Evolutionary conservation across 352 stramenopile genomes (phyloP), one percentile per base, ranked within the genome.

Genomic region (Phytophthora chlamydospora): DNA sequence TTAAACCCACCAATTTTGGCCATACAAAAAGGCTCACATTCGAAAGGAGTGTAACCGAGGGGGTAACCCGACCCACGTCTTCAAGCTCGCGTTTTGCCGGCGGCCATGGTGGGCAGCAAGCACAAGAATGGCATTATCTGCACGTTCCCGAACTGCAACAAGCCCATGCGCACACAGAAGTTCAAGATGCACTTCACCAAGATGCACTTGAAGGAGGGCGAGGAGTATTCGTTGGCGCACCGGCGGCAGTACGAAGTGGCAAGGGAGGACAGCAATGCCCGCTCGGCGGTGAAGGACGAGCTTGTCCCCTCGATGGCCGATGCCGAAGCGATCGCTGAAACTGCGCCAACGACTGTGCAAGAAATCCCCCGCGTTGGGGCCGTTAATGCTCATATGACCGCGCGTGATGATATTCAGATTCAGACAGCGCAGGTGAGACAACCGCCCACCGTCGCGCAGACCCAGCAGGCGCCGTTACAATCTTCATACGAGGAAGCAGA

Each of bases 61-160:
- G 51, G 48, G 51, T 58, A 51, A 34, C 21, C 29, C 6, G 21
- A 19, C 33, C 17, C 14, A 33, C 19, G 34, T 46, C 42, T 57
- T 50, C n/a, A 33, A 64, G 32, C 35, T 62, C n/a, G 9, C n/a
- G n/a, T n/a, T 4, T 31, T 31, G 27, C 27, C 27, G 27, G 27
- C 27, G 27, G 59, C 13, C 11, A 91, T 93, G 85, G 78, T 83
- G 51, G 83, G 85, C 69, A 94, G 89, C 75, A 94, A 94, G 74
- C 85, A 94, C 83, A 94, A 94, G 80, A 94, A 94, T 49, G 85
- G 85, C 71, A 94, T 91, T 63, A 76, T 92, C 57, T 94, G 85
- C 71, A 80, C 75, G 66, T 94, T 84, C 53, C 85, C 85, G 10
- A 78, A 85, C 21, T 94, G 85, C 66, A 80, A 88, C 50, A 92